A percentile compares a stretch with the other conserved stretches of the same genome.
Conservation (phyloP, 257 asterid genomes). For the Solanum megistacrolobum region DNA sequence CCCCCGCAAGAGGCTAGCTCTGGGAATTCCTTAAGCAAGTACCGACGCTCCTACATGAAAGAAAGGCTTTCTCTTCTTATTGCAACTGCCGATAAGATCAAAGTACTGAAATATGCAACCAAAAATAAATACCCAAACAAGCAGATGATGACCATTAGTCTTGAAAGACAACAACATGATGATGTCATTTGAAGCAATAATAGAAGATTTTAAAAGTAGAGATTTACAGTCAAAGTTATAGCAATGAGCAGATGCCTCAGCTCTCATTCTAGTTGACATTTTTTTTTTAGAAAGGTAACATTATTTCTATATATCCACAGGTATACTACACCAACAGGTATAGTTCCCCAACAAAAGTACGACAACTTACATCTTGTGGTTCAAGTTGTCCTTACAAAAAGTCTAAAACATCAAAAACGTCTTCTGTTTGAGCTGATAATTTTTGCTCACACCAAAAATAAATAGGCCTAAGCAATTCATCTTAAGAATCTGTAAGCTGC, state of each 20-base stretch:
- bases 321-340: too few relatives aligned
- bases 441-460: too few relatives aligned
- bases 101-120: background rate
- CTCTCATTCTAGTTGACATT: background rate
- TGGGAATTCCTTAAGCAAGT: conserved; percentile 77
- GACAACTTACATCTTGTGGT: too few relatives aligned
- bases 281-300: too few relatives aligned
- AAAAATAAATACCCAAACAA: background rate
- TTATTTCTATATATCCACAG: too few relatives aligned
- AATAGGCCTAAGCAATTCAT: too few relatives aligned
- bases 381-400: too few relatives aligned
- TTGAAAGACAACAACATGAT: background rate
- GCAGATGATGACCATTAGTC: background rate
- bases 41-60: conserved; percentile 64
- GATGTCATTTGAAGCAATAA: background rate
- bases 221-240: background rate
- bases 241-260: background rate
- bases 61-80: background rate
- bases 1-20: conserved; percentile 60
- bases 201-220: background rate
- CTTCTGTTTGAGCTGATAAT: too few relatives aligned
- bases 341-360: too few relatives aligned
- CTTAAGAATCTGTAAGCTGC: too few relatives aligned
- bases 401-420: too few relatives aligned
- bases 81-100: background rate